Evolutionary conservation across 495 filamentous ascomycete genomes (phyloP).

Genomic region (Echria macrotheca): DNA sequence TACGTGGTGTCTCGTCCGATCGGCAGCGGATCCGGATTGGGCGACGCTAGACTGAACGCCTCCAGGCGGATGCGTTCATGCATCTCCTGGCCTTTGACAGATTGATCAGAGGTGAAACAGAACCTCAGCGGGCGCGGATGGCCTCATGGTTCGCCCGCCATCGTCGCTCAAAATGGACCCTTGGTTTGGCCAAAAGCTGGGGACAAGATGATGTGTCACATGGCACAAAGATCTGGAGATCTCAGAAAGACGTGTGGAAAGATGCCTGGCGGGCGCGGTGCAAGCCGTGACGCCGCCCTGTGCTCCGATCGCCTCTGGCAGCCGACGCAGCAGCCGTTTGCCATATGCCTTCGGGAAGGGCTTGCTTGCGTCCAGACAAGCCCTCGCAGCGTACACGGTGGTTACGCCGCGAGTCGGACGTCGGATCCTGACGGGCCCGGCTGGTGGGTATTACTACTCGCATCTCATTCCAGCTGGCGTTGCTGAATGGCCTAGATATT

Average conservation of each 20-base stretch:
- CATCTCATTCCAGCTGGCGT: not conserved
- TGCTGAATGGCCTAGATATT: constrained; percentile 8
- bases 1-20: constrained; percentile 6
- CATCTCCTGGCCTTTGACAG: constrained; percentile 14
- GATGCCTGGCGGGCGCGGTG: constrained; percentile 21
- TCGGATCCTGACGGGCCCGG: constrained; percentile 5
- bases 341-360: constrained; percentile 13
- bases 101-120: constrained; percentile 26
- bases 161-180: constrained; percentile 20
- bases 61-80: constrained; percentile 18
- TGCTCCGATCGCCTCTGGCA: constrained; percentile 18
- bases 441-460: not conserved
- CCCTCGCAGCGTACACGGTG: constrained; percentile 10
- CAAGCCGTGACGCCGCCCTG: constrained; percentile 23
- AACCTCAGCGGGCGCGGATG: constrained; percentile 14
- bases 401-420: constrained; percentile 3
- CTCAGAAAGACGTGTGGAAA: constrained; percentile 23
- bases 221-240: constrained; percentile 36
- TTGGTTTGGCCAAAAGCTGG: constrained; percentile 21
- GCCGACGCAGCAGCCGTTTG: constrained; percentile 17
- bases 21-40: constrained; percentile 8
- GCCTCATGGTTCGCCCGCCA: constrained; percentile 24
- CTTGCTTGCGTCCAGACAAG: constrained; percentile 12
- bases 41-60: constrained; percentile 8
- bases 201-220: constrained; percentile 33